Evolutionary conservation across 140 eudicot species (phyloP).

Genomic region (Bidens hawaiensis): DNA sequence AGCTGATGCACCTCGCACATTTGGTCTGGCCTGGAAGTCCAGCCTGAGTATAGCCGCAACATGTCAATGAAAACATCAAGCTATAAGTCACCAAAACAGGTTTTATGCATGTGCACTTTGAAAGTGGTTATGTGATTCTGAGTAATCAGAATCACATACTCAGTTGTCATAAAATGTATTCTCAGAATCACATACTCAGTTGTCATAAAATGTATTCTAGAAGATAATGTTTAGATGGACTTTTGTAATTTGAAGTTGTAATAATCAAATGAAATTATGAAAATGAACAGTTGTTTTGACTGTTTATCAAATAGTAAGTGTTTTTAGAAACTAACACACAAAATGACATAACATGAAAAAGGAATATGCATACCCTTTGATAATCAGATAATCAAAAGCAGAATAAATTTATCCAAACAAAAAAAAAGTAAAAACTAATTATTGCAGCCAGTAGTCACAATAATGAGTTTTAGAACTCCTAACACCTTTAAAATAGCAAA

Average conservation of each 20-base stretch:
- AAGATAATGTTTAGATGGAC: not conserved
- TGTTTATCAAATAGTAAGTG: not conserved
- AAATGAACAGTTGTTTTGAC: not conserved
- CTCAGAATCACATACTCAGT: too few relatives aligned
- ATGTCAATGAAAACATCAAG: slow-evolving; percentile 16
- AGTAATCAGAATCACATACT: not conserved
- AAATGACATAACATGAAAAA: not conserved
- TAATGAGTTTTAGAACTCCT: not conserved
- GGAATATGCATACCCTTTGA: not conserved
- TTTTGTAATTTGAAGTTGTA: not conserved
- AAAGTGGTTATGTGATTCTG: not conserved
- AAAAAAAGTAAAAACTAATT: not conserved
- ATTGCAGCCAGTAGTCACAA: not conserved
- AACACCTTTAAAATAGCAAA: not conserved
- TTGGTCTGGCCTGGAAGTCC: slow-evolving; percentile 68
- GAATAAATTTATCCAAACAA: not conserved
- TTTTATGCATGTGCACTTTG: not conserved
- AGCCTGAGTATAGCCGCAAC: slow-evolving; percentile 42
- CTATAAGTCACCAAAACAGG: not conserved
- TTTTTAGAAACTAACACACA: not conserved
- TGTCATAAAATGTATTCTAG: not conserved
- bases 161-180: not conserved
- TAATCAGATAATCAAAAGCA: not conserved
- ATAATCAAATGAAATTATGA: not conserved
- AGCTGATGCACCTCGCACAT: slow-evolving; percentile 71